phyloP scores from a whole-genome alignment of 345 rosid genomes.

The Schrenkiella parvula region DNA sequence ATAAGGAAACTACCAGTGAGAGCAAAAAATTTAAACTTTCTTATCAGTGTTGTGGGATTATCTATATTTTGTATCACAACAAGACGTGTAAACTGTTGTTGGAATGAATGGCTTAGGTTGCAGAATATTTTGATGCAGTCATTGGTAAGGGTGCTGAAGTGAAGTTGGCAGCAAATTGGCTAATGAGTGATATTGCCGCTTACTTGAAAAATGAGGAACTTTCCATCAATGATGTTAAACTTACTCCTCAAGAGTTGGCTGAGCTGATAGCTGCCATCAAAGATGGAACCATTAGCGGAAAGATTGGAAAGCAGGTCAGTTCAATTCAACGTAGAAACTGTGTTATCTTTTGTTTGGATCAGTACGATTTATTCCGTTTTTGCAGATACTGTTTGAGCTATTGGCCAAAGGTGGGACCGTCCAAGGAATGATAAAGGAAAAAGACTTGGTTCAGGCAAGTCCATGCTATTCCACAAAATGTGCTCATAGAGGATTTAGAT shows the following conservation, averaged over 20 bases:
- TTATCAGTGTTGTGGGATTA: background rate
- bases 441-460: conserved; percentile 86
- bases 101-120: conserved; percentile 53
- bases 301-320: conserved; percentile 82
- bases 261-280: conserved; percentile 79
- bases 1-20: background rate
- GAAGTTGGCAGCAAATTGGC: conserved; percentile 80
- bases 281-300: conserved; percentile 85
- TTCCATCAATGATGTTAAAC: conserved; percentile 63
- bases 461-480: conserved; percentile 10
- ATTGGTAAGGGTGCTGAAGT: conserved; percentile 73
- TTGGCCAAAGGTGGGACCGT: conserved; percentile 92
- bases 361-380: background rate
- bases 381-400: conserved; percentile 73
- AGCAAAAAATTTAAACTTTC: background rate
- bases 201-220: conserved; percentile 79
- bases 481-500: background rate
- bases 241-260: conserved; percentile 61
- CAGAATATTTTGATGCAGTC: conserved; percentile 78
- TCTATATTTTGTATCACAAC: background rate
- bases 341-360: background rate
- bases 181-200: conserved; percentile 92
- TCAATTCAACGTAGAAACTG: background rate
- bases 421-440: conserved; percentile 67
- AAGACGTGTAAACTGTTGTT: background rate